A percentile compares a stretch with the other conserved stretches of the same genome.
Evolutionary conservation across 129 eudicot species (phyloP).

Genomic region (Oenanthe sinensis): DNA sequence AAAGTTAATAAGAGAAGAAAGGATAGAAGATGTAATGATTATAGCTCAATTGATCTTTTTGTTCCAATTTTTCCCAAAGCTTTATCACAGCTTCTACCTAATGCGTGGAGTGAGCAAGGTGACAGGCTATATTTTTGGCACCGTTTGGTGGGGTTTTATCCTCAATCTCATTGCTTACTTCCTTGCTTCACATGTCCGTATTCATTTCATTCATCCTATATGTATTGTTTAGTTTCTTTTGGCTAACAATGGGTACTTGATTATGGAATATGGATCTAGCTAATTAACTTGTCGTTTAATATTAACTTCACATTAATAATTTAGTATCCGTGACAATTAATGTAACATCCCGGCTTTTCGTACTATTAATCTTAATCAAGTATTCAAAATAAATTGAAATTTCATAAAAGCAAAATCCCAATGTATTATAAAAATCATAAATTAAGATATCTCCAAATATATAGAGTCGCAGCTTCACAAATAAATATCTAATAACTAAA

Average conservation of each 20-base stretch:
- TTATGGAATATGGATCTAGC: neutral
- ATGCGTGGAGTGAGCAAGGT: constrained; percentile 41
- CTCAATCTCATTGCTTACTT: constrained; percentile 48
- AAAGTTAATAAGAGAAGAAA: constrained; percentile 37
- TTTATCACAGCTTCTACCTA: constrained; percentile 34
- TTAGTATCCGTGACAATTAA: too few species aligned
- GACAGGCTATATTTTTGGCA: constrained; percentile 55
- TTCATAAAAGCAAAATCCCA: too few species aligned
- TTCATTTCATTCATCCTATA: neutral
- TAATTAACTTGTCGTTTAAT: too few species aligned
- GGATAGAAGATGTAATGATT: constrained; percentile 33
- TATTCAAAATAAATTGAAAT: too few species aligned
- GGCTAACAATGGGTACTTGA: neutral
- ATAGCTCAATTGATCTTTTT: constrained; percentile 33
- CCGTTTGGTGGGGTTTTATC: constrained; percentile 50
- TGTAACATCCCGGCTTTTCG: too few species aligned
- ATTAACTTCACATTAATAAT: too few species aligned
- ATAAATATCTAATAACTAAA: too few species aligned
- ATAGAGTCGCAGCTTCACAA: too few species aligned
- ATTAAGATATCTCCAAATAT: too few species aligned
- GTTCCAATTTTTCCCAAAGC: constrained; percentile 46
- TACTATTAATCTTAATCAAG: too few species aligned
- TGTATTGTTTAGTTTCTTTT: too few species aligned
- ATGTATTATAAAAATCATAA: too few species aligned
- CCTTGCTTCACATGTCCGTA: constrained; percentile 46